These are phyloP conservation scores for Ascochyta pisi DNA, from an alignment of 2,329 filamentous ascomycete species.

Conservation along the genomic window DNA sequence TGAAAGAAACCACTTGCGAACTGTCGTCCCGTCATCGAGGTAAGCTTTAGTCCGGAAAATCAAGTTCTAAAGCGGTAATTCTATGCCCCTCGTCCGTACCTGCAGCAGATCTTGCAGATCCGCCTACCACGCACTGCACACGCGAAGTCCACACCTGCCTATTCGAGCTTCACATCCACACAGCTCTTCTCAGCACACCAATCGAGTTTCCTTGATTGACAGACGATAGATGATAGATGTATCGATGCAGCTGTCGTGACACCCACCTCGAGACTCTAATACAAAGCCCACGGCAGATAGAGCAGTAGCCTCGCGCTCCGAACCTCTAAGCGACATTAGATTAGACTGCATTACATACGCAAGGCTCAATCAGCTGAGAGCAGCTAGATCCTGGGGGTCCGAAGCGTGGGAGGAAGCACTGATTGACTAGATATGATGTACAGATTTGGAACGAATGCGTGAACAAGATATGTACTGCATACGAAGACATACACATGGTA, in stretches of 20 bases:
- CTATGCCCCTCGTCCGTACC: not conserved
- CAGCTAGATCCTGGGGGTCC: not conserved
- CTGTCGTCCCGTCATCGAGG: not conserved
- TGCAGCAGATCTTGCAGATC: not conserved
- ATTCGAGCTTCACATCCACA: not conserved
- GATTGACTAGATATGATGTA: no score
- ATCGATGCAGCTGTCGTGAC: not conserved
- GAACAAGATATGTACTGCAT: no score
- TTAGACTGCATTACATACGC: not conserved
- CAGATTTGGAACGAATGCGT: no score
- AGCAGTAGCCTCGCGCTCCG: not conserved
- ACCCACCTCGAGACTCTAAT: not conserved
- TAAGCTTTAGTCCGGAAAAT: not conserved
- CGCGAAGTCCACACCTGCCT: not conserved
- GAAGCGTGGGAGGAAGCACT: not conserved
- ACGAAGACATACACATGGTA: no score
- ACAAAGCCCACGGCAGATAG: not conserved
- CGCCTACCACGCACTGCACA: not conserved
- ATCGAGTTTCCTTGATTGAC: not conserved
- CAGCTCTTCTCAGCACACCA: not conserved
- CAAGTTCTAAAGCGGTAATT: not conserved
- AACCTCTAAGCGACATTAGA: not conserved
- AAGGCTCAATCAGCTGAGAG: not conserved
- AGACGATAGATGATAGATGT: not conserved
- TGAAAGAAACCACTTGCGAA: not conserved